These are phyloP conservation scores for Globisporangium solare DNA, from an alignment of 352 stramenopile genomes.

Conservation along the genomic window DNA sequence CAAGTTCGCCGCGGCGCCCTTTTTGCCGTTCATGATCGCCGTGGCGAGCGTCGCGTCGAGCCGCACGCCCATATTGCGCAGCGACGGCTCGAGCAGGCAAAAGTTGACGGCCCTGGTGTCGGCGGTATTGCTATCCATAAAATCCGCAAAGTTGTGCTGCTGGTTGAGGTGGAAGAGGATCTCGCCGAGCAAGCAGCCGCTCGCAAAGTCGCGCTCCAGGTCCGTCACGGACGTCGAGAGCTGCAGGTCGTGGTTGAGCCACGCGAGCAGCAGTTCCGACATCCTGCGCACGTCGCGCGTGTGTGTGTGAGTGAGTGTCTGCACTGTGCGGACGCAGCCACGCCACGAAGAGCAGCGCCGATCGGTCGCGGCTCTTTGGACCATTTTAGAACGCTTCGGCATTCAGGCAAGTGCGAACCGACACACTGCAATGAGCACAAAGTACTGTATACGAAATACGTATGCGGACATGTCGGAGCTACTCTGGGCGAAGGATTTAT, in stretches of 20 bases:
- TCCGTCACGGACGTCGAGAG: conserved; percentile 60
- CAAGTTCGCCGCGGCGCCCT: conserved; percentile 55
- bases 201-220: conserved; percentile 76
- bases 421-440: background rate
- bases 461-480: background rate
- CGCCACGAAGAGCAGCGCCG: background rate
- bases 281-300: conserved; percentile 35
- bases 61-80: conserved; percentile 64
- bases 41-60: conserved; percentile 76
- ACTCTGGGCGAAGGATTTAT: background rate
- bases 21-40: conserved; percentile 77
- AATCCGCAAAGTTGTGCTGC: conserved; percentile 83
- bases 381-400: background rate
- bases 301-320: background rate
- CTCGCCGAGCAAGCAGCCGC: conserved; percentile 83
- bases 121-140: conserved; percentile 59
- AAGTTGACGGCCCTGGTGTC: conserved; percentile 90
- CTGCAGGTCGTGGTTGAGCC: conserved; percentile 81
- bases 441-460: background rate
- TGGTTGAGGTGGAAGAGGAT: conserved; percentile 86
- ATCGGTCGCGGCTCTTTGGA: conserved; percentile 10
- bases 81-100: conserved; percentile 73
- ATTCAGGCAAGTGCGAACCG: background rate
- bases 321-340: background rate
- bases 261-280: conserved; percentile 71